Percentiles rank a stretch among this genome's conserved stretches.
phyloP scores from a whole-genome alignment of 2,329 filamentous ascomycete genomes.

The Alternaria sp. region DNA sequence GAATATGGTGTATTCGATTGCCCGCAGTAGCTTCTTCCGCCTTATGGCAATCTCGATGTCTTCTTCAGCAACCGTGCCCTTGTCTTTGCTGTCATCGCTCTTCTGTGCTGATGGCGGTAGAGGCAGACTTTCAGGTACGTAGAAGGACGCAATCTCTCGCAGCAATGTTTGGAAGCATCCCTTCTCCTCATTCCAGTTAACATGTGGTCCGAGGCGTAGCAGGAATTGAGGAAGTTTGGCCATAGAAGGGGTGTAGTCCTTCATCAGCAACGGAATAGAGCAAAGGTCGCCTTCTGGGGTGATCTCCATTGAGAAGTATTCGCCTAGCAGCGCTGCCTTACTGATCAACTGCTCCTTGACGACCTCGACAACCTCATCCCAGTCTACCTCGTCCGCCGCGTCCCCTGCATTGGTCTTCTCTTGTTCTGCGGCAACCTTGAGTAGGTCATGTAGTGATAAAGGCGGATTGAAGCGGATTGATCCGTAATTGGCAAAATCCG shows the following conservation, averaged over 20 bases:
- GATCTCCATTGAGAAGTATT: conserved; percentile 91
- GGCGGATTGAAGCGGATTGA: conserved; percentile 80
- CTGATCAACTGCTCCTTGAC: conserved; percentile 75
- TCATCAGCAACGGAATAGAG: conserved; percentile 83
- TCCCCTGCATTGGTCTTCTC: conserved; percentile 65
- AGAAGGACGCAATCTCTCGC: conserved; percentile 87
- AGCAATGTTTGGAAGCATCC: conserved; percentile 85
- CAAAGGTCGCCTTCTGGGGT: conserved; percentile 78
- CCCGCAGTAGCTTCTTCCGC: conserved; percentile 73
- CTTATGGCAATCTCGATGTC: conserved; percentile 59
- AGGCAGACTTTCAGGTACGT: conserved; percentile 86
- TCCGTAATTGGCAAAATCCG: conserved; percentile 96
- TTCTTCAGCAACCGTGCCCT: conserved; percentile 33
- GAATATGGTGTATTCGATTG: conserved; percentile 86
- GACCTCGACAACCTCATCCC: conserved; percentile 69
- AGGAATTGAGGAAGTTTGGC: conserved; percentile 90
- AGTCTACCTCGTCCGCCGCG: conserved; percentile 66
- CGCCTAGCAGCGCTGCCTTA: conserved; percentile 82
- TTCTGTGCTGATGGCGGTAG: conserved; percentile 41
- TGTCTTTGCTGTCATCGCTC: conserved; percentile 53
- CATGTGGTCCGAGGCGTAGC: conserved; percentile 83
- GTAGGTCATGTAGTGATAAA: conserved; percentile 73
- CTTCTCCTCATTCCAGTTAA: conserved; percentile 87
- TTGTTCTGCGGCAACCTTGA: conserved; percentile 75
- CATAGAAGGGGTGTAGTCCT: conserved; percentile 85